Evolutionary conservation across 176 grass and related monocot genomes (phyloP).

Genomic region (Dendrocalamus sinicus): DNA sequence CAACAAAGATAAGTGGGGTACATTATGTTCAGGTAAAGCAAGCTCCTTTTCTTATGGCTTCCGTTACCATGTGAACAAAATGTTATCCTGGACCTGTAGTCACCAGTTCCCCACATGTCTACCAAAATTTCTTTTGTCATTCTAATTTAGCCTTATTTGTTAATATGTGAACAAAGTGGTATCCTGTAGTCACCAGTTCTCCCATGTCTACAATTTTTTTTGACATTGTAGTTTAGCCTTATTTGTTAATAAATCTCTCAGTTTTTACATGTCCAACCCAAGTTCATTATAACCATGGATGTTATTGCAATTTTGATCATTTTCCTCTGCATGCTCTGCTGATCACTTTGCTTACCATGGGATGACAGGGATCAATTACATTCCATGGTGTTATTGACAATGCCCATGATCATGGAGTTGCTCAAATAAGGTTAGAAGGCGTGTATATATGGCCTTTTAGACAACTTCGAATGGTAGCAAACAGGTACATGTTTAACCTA

Average conservation of each 20-base stretch:
- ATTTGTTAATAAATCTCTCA: background rate
- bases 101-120: background rate
- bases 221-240: background rate
- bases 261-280: conserved; percentile 1
- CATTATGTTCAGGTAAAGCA: conserved; percentile 90
- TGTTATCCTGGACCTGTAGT: background rate
- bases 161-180: background rate
- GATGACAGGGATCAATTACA: conserved; percentile 78
- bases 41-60: background rate
- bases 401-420: conserved; percentile 65
- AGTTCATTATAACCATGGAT: conserved; percentile 9
- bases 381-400: conserved; percentile 93
- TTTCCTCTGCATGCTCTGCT: conserved; percentile 18
- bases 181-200: background rate
- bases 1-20: conserved; percentile 96
- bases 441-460: conserved; percentile 99
- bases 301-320: conserved; percentile 17
- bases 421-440: conserved; percentile 92
- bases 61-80: background rate
- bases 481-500: conserved; percentile 62
- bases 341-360: conserved; percentile 36
- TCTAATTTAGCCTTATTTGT: background rate
- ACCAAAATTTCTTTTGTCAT: conserved; percentile 2
- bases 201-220: background rate
- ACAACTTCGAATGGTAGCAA: conserved; percentile 95